Percentiles rank a stretch among this genome's conserved stretches.
These are phyloP conservation scores for Xylariaceae sp. DNA, from an alignment of 2,329 filamentous ascomycete genomes.

Conservation along the genomic window DNA sequence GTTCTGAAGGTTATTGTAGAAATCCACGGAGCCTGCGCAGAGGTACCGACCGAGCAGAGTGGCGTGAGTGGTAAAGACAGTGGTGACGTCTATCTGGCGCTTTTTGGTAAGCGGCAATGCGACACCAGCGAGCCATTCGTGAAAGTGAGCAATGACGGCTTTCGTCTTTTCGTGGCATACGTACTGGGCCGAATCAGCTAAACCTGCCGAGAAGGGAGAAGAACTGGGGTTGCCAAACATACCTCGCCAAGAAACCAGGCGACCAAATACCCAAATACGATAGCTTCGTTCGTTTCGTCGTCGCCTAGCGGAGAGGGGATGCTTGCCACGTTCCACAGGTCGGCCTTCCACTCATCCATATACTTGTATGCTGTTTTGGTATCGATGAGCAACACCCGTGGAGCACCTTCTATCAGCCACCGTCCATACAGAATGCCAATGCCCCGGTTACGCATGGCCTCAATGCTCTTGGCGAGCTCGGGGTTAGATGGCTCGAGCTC, in stretches of 20 bases:
- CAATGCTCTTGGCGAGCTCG: constrained; percentile 81
- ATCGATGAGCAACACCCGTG: constrained; percentile 91
- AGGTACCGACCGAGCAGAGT: constrained; percentile 95
- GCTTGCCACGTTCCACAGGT: constrained; percentile 90
- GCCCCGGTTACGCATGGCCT: constrained; percentile 91
- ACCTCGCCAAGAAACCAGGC: constrained; percentile 99
- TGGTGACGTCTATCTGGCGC: constrained; percentile 93
- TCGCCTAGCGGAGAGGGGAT: constrained; percentile 94
- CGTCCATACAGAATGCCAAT: constrained; percentile 90
- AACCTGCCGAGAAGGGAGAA: background rate
- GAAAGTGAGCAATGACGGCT: constrained; percentile 96
- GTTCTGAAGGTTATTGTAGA: constrained; percentile 98
- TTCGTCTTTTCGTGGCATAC: constrained; percentile 90
- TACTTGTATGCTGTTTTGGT: constrained; percentile 91
- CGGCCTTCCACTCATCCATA: constrained; percentile 95
- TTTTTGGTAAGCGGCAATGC: constrained; percentile 91
- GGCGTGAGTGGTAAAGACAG: constrained; percentile 98
- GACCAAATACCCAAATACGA: constrained; percentile 96
- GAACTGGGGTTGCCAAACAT: constrained; percentile 40
- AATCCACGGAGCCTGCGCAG: constrained; percentile 96
- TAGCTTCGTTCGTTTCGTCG: constrained; percentile 95
- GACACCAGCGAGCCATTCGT: constrained; percentile 97
- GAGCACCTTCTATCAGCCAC: constrained; percentile 97
- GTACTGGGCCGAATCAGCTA: constrained; percentile 64
- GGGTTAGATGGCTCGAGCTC: constrained; percentile 84